Conservation (phyloP, 2,329 filamentous ascomycete species). For the Trichoderma aggressivum region DNA sequence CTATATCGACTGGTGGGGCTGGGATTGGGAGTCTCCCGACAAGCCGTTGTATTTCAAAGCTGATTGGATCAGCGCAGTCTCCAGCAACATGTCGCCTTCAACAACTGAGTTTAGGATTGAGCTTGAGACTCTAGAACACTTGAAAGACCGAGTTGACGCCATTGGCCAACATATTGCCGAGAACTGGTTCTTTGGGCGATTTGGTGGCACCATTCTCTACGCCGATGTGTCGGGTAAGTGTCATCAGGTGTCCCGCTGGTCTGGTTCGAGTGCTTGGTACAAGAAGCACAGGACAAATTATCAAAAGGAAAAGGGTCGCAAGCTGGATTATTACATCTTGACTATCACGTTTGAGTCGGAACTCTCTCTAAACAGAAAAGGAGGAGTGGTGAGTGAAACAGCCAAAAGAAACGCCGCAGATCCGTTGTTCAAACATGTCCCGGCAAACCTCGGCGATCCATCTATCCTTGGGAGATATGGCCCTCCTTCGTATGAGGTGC, state of each 20-base stretch:
- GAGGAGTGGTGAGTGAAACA: conserved; percentile 20
- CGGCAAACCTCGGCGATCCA: not conserved
- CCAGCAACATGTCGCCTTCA: not conserved
- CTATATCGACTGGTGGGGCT: conserved; percentile 48
- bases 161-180: conserved; percentile 38
- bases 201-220: conserved; percentile 32
- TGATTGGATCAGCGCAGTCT: conserved; percentile 33
- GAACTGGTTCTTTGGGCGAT: conserved; percentile 35
- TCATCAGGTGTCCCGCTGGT: conserved; percentile 37
- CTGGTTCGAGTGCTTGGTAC: conserved; percentile 36
- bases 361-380: conserved; percentile 22
- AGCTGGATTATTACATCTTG: conserved; percentile 44
- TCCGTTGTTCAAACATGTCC: not conserved
- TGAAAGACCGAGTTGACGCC: conserved; percentile 42
- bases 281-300: not conserved
- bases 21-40: conserved; percentile 28
- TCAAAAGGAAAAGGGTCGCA: not conserved
- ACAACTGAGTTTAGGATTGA: conserved; percentile 37
- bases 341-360: conserved; percentile 36
- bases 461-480: not conserved
- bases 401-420: conserved; percentile 5
- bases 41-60: conserved; percentile 34
- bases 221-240: conserved; percentile 26
- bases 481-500: not conserved
- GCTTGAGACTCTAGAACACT: conserved; percentile 46